Conservation (phyloP, 176 grass and related monocot genomes). For the Typha latifolia region DNA sequence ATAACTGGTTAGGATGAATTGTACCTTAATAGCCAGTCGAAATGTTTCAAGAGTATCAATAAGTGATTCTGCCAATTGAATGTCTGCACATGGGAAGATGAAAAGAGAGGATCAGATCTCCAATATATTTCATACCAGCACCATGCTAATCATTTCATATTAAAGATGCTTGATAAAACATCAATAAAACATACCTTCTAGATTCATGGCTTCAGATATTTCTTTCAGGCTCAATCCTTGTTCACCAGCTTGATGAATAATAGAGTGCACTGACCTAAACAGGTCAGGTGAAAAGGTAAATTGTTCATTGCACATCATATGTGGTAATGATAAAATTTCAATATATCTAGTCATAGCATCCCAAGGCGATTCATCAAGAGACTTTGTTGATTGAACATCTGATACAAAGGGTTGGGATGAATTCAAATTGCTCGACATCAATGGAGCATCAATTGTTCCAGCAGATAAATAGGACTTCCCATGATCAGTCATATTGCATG, state of each 20-base stretch:
- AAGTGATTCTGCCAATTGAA: conserved; percentile 26
- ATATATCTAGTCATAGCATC: conserved; percentile 55
- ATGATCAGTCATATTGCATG: conserved; percentile 21
- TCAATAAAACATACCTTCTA: conserved; percentile 42
- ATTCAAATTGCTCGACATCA: conserved; percentile 20
- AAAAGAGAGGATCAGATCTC: conserved; percentile 13
- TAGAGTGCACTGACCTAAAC: conserved; percentile 54
- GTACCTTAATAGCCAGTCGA: conserved; percentile 64
- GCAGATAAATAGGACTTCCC: conserved; percentile 20
- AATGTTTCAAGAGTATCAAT: conserved; percentile 54
- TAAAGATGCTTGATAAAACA: conserved; percentile 4
- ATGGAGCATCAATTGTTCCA: background rate
- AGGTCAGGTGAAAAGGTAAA: conserved; percentile 43
- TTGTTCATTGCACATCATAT: conserved; percentile 18
- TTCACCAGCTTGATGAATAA: conserved; percentile 63
- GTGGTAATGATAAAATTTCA: conserved; percentile 23
- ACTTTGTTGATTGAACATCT: conserved; percentile 30
- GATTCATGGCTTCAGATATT: conserved; percentile 41
- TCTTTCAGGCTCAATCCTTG: conserved; percentile 54
- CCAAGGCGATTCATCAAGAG: conserved; percentile 62
- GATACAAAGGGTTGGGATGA: conserved; percentile 33
- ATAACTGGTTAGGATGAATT: background rate
- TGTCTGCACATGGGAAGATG: background rate
- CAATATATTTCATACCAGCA: conserved; percentile 15
- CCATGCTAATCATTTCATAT: background rate